Conservation (phyloP, 805 yeast species). For the Ogataea philodendri region DNA sequence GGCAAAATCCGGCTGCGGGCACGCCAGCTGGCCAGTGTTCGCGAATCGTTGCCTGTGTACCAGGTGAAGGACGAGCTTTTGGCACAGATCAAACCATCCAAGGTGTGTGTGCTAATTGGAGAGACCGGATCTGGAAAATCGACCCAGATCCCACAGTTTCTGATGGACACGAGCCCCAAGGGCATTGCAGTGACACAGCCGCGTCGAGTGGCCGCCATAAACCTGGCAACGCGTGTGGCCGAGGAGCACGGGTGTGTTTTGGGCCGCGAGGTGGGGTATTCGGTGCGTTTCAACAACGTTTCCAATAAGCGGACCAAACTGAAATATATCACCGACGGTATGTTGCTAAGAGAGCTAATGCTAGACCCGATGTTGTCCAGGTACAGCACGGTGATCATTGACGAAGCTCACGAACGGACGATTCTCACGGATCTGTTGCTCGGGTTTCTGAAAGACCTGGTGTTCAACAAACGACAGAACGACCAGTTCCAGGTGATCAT, state of each 20-base stretch:
- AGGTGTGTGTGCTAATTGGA: conserved; percentile 82
- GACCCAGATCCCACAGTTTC: conserved; percentile 91
- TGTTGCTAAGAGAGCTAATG: conserved; percentile 90
- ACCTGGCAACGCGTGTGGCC: conserved; percentile 88
- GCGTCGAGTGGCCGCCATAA: conserved; percentile 95
- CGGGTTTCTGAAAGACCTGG: conserved; percentile 78
- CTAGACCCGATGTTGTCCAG: conserved; percentile 58
- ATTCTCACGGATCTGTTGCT: conserved; percentile 84
- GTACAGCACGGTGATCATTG: conserved; percentile 78
- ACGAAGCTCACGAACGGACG: conserved; percentile 98
- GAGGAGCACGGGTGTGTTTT: conserved; percentile 76
- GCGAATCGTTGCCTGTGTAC: conserved; percentile 72
- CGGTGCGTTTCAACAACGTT: conserved; percentile 86
- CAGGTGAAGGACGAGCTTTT: conserved; percentile 65
- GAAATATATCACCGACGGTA: conserved; percentile 94
- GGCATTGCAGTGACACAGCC: conserved; percentile 94
- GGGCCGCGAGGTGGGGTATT: conserved; percentile 86
- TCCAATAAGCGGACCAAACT: conserved; percentile 56
- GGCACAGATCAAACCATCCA: conserved; percentile 49
- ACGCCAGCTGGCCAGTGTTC: conserved; percentile 43
- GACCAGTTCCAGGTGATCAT: conserved; percentile 64
- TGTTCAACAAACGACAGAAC: conserved; percentile 43
- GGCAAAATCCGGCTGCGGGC: conserved; percentile 40
- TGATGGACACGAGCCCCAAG: conserved; percentile 53
- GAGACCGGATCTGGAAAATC: conserved; percentile 96